Evolutionary conservation across 768 basidiomycete species (phyloP).

Genomic region (Termitomyces sp.): DNA sequence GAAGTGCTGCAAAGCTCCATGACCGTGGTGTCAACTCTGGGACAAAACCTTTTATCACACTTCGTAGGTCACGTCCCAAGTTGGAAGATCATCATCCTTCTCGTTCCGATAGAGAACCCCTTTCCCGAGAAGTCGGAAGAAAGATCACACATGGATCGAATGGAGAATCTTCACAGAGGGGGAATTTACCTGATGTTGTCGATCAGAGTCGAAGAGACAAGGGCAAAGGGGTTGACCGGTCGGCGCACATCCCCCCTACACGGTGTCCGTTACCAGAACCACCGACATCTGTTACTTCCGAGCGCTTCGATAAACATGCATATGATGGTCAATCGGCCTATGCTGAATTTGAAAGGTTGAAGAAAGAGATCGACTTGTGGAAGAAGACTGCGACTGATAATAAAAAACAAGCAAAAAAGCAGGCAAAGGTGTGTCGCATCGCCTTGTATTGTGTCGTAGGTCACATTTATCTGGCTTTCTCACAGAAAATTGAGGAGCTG

Average conservation of each 20-base stretch:
- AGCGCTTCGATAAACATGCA: constrained; percentile 11
- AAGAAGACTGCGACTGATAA: constrained; percentile 42
- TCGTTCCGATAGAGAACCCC: neutral
- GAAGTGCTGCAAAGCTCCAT: neutral
- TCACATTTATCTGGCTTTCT: constrained; percentile 2
- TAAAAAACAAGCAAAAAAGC: constrained; percentile 48
- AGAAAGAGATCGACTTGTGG: constrained; percentile 50
- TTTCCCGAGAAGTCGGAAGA: neutral
- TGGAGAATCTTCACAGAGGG: neutral
- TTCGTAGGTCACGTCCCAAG: constrained; percentile 7
- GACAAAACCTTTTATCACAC: neutral
- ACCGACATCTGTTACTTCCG: neutral
- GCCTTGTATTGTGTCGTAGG: neutral
- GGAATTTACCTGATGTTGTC: neutral
- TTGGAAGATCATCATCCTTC: neutral
- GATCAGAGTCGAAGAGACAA: constrained; percentile 16
- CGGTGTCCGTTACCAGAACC: constrained; percentile 9
- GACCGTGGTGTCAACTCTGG: neutral
- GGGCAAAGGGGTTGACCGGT: constrained; percentile 16
- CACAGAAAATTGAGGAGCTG: constrained; percentile 49
- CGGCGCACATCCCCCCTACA: constrained; percentile 1
- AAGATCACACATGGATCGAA: neutral
- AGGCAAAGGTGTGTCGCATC: constrained; percentile 44
- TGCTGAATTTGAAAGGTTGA: constrained; percentile 49
- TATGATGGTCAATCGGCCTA: constrained; percentile 32